These are phyloP conservation scores for Metschnikowia hibisci DNA, from an alignment of 805 yeast species.

Conservation along the genomic window DNA sequence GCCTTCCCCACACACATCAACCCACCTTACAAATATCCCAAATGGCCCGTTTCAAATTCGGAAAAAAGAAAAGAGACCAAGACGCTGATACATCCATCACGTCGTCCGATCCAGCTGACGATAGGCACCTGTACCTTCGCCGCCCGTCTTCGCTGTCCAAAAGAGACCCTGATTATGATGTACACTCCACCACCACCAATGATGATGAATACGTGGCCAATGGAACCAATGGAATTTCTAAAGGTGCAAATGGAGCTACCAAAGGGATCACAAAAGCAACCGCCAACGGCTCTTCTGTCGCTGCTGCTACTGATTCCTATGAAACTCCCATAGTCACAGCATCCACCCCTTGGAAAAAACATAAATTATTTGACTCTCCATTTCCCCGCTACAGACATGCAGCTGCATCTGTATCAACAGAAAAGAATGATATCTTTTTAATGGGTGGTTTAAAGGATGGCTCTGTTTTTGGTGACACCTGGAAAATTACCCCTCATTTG, in stretches of 20 bases:
- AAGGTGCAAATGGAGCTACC: conserved; percentile 7
- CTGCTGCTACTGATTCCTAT: conserved; percentile 19
- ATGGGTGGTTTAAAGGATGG: conserved; percentile 96
- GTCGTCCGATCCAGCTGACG: conserved; percentile 7
- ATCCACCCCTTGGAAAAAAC: conserved; percentile 61
- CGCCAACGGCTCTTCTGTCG: neutral
- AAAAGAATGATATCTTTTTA: conserved; percentile 74
- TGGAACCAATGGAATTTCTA: neutral
- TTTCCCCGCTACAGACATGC: conserved; percentile 95
- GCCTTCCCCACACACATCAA: neutral
- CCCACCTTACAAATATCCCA: neutral
- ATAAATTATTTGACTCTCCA: conserved; percentile 68
- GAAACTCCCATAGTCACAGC: conserved; percentile 18
- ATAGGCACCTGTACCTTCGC: conserved; percentile 15
- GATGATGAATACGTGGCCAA: neutral
- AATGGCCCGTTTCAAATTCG: conserved; percentile 60
- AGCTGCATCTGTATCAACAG: conserved; percentile 62
- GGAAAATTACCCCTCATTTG: conserved; percentile 68
- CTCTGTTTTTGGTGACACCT: conserved; percentile 90
- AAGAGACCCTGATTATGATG: conserved; percentile 6
- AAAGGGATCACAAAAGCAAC: conserved; percentile 7
- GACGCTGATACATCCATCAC: conserved; percentile 20
- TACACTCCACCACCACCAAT: neutral
- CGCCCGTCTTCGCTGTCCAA: conserved; percentile 15
- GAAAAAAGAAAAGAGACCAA: conserved; percentile 41